Conservation (phyloP, 1,284 basidiomycete genomes). For the Ceratobasidium sp. region DNA sequence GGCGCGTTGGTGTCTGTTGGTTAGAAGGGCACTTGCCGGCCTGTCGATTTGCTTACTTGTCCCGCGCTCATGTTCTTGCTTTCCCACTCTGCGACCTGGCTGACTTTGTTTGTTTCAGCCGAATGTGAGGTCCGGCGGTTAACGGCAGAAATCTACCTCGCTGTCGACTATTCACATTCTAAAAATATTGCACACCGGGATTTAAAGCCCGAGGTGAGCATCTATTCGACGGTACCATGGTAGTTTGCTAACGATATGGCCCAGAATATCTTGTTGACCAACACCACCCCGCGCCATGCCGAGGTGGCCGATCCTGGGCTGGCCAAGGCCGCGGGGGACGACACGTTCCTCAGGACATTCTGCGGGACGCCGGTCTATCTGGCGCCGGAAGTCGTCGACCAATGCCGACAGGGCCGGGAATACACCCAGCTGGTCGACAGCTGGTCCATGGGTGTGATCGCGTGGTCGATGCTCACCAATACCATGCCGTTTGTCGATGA, state of each 20-base stretch:
- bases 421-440: too few relatives aligned
- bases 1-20: not conserved
- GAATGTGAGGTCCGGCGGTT: constrained; percentile 72
- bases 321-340: constrained; percentile 81
- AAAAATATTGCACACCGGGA: constrained; percentile 88
- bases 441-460: too few relatives aligned
- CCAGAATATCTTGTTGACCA: constrained; percentile 31
- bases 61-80: too few relatives aligned
- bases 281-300: constrained; percentile 67
- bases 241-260: not conserved
- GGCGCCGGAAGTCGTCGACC: constrained; percentile 83
- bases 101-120: constrained; percentile 57
- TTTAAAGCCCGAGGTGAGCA: constrained; percentile 84
- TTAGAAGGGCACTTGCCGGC: not conserved
- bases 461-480: too few relatives aligned
- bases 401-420: too few relatives aligned
- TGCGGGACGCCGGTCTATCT: constrained; percentile 89
- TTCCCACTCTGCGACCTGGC: not conserved
- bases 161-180: constrained; percentile 76
- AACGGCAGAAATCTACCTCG: constrained; percentile 70
- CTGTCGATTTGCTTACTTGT: not conserved
- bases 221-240: not conserved
- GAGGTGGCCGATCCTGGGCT: constrained; percentile 95
- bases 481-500: constrained; percentile 60
- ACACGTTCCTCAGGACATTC: constrained; percentile 68